Conservation (phyloP, 495 filamentous ascomycete genomes). For the Aspergillus sclerotiicarbonarius region DNA sequence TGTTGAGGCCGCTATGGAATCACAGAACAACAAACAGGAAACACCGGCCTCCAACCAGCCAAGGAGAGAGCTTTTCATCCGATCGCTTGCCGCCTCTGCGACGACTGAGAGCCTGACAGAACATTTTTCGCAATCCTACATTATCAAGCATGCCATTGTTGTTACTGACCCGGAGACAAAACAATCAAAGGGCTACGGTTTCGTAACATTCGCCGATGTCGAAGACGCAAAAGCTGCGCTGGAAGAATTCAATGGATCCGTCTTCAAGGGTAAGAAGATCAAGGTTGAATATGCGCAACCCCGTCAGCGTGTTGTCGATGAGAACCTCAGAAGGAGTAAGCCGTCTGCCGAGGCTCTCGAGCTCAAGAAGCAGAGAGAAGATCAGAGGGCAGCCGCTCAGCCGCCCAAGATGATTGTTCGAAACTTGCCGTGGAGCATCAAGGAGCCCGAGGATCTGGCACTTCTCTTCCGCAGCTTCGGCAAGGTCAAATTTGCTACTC, state of each 20-base stretch:
- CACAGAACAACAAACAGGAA: slow-evolving; percentile 23
- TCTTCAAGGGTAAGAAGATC: slow-evolving; percentile 75
- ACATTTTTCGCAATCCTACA: slow-evolving; percentile 89
- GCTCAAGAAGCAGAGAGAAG: slow-evolving; percentile 57
- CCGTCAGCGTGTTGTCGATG: slow-evolving; percentile 66
- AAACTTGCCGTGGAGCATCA: slow-evolving; percentile 96
- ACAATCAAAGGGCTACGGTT: slow-evolving; percentile 85
- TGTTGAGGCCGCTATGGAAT: slow-evolving; percentile 23
- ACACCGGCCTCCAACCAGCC: slow-evolving; percentile 34
- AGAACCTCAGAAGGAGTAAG: slow-evolving; percentile 46
- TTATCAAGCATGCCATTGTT: slow-evolving; percentile 89
- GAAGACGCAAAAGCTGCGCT: slow-evolving; percentile 82
- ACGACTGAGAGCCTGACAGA: slow-evolving; percentile 82
- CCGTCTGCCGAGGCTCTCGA: slow-evolving; percentile 46
- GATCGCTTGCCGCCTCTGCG: slow-evolving; percentile 70
- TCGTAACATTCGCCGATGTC: slow-evolving; percentile 91
- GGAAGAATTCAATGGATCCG: slow-evolving; percentile 70
- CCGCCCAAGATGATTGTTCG: slow-evolving; percentile 87
- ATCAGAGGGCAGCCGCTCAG: slow-evolving; percentile 54
- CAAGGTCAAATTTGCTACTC: slow-evolving; percentile 76
- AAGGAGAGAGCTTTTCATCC: slow-evolving; percentile 80
- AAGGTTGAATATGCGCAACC: slow-evolving; percentile 84
- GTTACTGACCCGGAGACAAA: slow-evolving; percentile 81
- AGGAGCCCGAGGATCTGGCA: slow-evolving; percentile 72
- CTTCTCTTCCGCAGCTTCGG: slow-evolving; percentile 80